phyloP scores from a whole-genome alignment of 2,329 filamentous ascomycete genomes.

The Fusarium longipes region DNA sequence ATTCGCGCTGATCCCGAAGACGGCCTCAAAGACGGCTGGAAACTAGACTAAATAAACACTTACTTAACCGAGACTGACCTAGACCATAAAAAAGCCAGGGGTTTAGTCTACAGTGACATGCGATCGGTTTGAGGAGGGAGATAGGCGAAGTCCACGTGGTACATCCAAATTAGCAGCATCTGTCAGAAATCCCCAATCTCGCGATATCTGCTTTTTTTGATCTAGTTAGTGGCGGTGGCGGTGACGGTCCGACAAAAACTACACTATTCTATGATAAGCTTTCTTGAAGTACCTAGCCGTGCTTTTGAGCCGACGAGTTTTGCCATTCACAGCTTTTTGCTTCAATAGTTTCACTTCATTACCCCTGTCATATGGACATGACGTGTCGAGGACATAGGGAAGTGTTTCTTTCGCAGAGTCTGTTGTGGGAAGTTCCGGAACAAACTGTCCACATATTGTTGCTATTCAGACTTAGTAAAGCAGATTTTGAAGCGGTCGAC shows the following conservation, averaged over 20 bases:
- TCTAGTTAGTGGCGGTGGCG: constrained; percentile 7
- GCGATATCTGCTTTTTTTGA: not conserved
- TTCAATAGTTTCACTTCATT: not conserved
- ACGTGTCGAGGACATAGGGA: not conserved
- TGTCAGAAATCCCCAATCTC: constrained; percentile 7
- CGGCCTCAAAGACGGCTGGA: no score
- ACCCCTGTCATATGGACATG: not conserved
- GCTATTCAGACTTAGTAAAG: no score
- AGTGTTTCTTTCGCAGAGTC: not conserved
- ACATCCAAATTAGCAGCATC: not conserved
- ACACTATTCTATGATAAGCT: not conserved
- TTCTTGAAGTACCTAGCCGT: not conserved
- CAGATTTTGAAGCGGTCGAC: no score
- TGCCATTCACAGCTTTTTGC: not conserved
- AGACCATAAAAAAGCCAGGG: not conserved
- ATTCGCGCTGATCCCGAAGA: no score
- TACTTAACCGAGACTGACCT: not conserved
- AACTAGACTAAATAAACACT: no score
- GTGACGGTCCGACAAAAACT: not conserved
- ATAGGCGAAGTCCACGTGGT: constrained; percentile 6
- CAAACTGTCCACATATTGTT: no score
- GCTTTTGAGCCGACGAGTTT: not conserved
- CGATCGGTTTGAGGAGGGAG: not conserved
- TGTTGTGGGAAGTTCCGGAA: not conserved
- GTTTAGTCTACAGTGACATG: no score